These are phyloP conservation scores for apple (Malus domestica) DNA, from an alignment of 306 rosid genomes.

Conservation along the genomic window DNA sequence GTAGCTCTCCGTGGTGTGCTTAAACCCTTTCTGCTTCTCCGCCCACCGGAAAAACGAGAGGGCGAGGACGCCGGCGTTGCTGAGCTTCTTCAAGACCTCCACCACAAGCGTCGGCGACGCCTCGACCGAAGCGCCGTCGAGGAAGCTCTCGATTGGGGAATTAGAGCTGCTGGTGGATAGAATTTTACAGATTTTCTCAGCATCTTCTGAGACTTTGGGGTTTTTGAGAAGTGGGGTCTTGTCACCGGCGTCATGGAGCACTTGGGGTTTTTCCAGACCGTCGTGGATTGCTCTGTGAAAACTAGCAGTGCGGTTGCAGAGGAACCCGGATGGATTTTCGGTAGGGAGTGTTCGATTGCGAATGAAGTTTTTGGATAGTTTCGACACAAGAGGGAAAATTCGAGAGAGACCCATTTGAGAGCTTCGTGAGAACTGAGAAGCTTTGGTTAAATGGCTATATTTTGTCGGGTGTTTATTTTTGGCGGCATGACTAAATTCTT, in stretches of 20 bases:
- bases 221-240: constrained; percentile 8
- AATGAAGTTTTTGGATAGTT: constrained; percentile 12
- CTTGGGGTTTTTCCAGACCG: constrained; percentile 4
- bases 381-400: constrained; percentile 5
- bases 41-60: constrained; percentile 82
- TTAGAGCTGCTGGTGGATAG: constrained; percentile 23
- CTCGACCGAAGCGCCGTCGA: constrained; percentile 22
- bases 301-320: neutral
- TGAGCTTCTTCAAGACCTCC: constrained; percentile 59
- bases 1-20: constrained; percentile 43
- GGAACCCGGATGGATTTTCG: constrained; percentile 7
- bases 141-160: constrained; percentile 30
- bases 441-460: neutral
- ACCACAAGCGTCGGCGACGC: constrained; percentile 40
- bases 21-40: constrained; percentile 56
- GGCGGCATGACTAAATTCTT: neutral
- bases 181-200: constrained; percentile 45
- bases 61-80: constrained; percentile 70
- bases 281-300: constrained; percentile 8
- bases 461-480: neutral
- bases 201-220: constrained; percentile 11
- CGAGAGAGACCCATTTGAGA: constrained; percentile 36
- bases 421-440: neutral
- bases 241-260: constrained; percentile 1
- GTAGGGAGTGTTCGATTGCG: neutral